These are phyloP conservation scores for Xylariaceae sp. DNA, from an alignment of 2,329 filamentous ascomycete genomes.

Conservation along the genomic window DNA sequence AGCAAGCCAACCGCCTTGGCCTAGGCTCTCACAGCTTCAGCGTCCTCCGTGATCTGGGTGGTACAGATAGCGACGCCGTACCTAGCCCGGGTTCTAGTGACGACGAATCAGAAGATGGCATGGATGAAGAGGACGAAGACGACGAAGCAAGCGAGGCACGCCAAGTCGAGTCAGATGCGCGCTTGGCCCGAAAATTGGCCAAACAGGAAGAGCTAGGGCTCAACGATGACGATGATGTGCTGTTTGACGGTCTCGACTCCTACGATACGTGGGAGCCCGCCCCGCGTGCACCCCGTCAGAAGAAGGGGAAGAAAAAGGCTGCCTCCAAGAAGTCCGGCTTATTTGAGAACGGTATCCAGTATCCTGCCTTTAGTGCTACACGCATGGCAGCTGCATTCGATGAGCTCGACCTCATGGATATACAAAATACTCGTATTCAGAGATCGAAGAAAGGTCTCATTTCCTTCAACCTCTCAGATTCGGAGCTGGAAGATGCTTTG, in stretches of 20 bases:
- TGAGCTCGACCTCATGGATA: slow-evolving; percentile 82
- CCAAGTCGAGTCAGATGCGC: slow-evolving; percentile 47
- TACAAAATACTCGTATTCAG: slow-evolving; percentile 62
- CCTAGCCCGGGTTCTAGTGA: slow-evolving; percentile 23
- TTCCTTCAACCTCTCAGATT: slow-evolving; percentile 56
- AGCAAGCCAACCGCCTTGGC: slow-evolving; percentile 20
- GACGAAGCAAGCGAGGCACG: slow-evolving; percentile 21
- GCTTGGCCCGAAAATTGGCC: slow-evolving; percentile 54
- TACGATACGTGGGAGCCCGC: slow-evolving; percentile 31
- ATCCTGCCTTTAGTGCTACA: slow-evolving; percentile 34
- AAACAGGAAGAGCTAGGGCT: slow-evolving; percentile 62
- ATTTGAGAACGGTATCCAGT: slow-evolving; percentile 31
- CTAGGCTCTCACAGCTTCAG: slow-evolving; percentile 28
- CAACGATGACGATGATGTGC: slow-evolving; percentile 51
- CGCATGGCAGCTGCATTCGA: slow-evolving; percentile 49
- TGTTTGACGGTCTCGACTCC: slow-evolving; percentile 47
- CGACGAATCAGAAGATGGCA: slow-evolving; percentile 29
- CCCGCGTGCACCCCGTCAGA: slow-evolving; percentile 25
- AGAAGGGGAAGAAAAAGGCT: slow-evolving; percentile 24
- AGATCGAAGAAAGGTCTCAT: slow-evolving; percentile 59
- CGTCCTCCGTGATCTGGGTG: slow-evolving; percentile 39
- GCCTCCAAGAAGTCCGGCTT: slow-evolving; percentile 24
- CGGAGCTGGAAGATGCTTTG: slow-evolving; percentile 59
- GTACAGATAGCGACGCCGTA: slow-evolving; percentile 38
- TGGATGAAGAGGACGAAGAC: slow-evolving; percentile 28